phyloP scores from a whole-genome alignment of 306 rosid species.

The Rubus idaeus region DNA sequence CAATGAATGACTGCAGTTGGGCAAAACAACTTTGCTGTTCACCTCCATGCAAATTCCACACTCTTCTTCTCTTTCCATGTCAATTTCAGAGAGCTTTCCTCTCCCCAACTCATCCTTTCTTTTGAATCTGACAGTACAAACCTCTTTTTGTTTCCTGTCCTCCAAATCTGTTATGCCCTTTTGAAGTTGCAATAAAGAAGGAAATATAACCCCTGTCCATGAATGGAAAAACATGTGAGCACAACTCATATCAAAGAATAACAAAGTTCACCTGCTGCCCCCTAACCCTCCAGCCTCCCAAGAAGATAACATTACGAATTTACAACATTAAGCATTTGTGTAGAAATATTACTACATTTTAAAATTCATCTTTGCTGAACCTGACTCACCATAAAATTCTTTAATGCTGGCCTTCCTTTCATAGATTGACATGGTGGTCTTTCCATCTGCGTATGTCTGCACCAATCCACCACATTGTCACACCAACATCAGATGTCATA shows the following conservation, averaged over 20 bases:
- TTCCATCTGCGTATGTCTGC: conserved; percentile 86
- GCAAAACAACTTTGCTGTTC: conserved; percentile 74
- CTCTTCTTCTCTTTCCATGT: conserved; percentile 83
- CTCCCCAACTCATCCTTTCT: conserved; percentile 45
- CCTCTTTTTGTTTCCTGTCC: conserved; percentile 77
- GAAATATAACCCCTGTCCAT: conserved; percentile 70
- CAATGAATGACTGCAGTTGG: conserved; percentile 78
- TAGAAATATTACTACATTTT: neutral
- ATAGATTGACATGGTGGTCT: conserved; percentile 69
- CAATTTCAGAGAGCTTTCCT: conserved; percentile 55
- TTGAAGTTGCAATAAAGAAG: conserved; percentile 88
- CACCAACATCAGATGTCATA: conserved; percentile 16
- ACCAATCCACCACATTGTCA: conserved; percentile 28
- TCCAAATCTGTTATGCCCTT: conserved; percentile 86
- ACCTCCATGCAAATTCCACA: conserved; percentile 95
- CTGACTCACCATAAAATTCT: conserved; percentile 77
- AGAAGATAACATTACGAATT: neutral
- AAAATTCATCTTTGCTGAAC: neutral
- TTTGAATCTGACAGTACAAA: conserved; percentile 46
- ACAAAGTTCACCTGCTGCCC: neutral
- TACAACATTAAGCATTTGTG: neutral
- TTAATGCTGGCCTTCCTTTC: conserved; percentile 86
- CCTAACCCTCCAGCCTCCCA: neutral
- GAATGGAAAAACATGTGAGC: conserved; percentile 7
- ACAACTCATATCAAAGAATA: neutral